Evolutionary conservation across 2,329 filamentous ascomycete species (phyloP), one percentile per base, ranked within the genome.

Genomic region (Chaetomium sp.): DNA sequence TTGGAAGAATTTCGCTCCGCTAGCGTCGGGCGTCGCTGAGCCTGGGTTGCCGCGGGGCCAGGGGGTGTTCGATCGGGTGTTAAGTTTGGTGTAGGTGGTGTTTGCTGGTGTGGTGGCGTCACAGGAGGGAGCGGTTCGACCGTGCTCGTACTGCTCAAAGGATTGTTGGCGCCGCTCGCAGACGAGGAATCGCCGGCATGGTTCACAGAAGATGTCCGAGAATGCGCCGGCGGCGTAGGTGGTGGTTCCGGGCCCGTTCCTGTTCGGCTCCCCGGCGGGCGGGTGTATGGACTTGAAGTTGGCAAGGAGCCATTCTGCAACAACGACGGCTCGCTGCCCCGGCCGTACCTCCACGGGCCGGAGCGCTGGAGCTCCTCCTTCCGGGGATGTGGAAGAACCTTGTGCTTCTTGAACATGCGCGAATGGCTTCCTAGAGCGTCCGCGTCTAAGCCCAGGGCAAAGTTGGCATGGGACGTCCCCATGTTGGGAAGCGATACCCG

Each of bases 51-150:
- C 44, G 71, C 69, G 57, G 56, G 59, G 6, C 62, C 61, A 14
- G 82, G 79, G 38, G 87, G 87, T 52, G 87, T 61, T 8, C 60
- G 56, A 11, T 67, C 65, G 6, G 65, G 88, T 12, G 87, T 91
- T 46, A 87, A 80, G 70, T 90, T 87, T 37, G 87, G 88, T 3
- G 87, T 91, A 36, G 86, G 87, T 12, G 85, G 85, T 63, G 83
- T 88, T 65, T 79, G 78, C 61, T 85, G 81, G 61, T 82, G 81
- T 34, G 82, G 78, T 49, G 85, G 84, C 5, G 85, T 88, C 53
- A 75, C 73, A n/a, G 78, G 79, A 8, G 74, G 65, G 53, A 69
- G 72, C 34, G 63, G 55, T 44, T 70, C 68, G 44, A 70, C 68
- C 59, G 70, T 69, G 52, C 74, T 68, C 49, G 69, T 66, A 61